A percentile compares a stretch with the other conserved stretches of the same genome.
These are phyloP conservation scores for Blastobotrys arbuscula DNA, from an alignment of 1,139 yeast genomes.

Conservation along the genomic window DNA sequence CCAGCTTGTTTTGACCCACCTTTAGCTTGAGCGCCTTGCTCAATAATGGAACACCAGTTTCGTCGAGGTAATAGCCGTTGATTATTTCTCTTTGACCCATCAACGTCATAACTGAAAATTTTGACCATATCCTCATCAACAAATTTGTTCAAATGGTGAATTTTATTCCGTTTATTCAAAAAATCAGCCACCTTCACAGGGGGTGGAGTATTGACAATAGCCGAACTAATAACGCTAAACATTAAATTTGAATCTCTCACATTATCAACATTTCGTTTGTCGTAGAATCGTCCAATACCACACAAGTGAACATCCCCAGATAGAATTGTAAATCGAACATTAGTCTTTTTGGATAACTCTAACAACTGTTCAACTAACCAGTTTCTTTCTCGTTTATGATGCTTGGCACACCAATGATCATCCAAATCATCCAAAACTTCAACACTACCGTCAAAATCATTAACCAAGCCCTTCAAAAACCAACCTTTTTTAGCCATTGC, in stretches of 20 bases:
- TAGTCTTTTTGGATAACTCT: conserved; percentile 55
- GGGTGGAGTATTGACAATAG: conserved; percentile 89
- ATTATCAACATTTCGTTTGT: conserved; percentile 49
- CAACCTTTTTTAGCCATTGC: conserved; percentile 64
- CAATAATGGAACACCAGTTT: conserved; percentile 52
- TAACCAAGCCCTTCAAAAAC: conserved; percentile 59
- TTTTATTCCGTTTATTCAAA: conserved; percentile 56
- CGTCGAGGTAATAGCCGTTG: conserved; percentile 66
- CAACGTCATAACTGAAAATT: conserved; percentile 57
- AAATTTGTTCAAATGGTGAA: conserved; percentile 53
- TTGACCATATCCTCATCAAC: conserved; percentile 81
- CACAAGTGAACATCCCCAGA: conserved; percentile 94
- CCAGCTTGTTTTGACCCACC: conserved; percentile 22
- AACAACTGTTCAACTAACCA: conserved; percentile 50
- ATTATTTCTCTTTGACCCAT: conserved; percentile 51
- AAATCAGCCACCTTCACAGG: conserved; percentile 78
- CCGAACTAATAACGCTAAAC: conserved; percentile 80
- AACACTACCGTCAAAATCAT: conserved; percentile 85
- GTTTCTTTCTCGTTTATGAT: conserved; percentile 78
- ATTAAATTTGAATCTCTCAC: conserved; percentile 70
- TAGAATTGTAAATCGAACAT: conserved; percentile 72
- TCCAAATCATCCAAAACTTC: conserved; percentile 88
- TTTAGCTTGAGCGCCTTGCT: conserved; percentile 24
- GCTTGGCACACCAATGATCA: conserved; percentile 92
- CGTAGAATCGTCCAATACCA: conserved; percentile 70